Evolutionary conservation across 352 stramenopile species (phyloP), one percentile per base, ranked within the genome.

Genomic region (Phytophthora litchii): DNA sequence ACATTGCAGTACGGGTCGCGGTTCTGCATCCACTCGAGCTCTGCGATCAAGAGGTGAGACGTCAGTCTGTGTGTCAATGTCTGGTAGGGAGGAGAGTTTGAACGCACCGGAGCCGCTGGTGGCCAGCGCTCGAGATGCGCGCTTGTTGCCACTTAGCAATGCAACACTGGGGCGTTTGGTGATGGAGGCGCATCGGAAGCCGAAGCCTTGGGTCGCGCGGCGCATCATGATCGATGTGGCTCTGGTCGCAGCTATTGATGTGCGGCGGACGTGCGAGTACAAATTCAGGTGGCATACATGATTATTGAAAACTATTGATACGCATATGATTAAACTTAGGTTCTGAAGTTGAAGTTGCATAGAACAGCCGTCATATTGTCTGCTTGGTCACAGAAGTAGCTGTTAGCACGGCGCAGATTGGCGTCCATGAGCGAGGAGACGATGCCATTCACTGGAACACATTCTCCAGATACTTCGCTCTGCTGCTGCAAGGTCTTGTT

Each of bases 361-460:
- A 95, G 50, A 29, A 95, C 72, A 4, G 73, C 88, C 3, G 89
- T 96, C 85, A 95, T 96, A 66, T 97, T 97, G 74, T 97, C 88
- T 3, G 86, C 83, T 43, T 93, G 71, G 51, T 81, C 80, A n/a
- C 83, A 86, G 44, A 96, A 97, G 50, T 91, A 77, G 25, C 51
- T 60, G 10, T 69, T 67, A 2, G 88, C 85, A 7, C 83, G 78
- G 8, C 70, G 23, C 27, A 89, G 53, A 41, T 94, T 97, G 44
- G 61, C 65, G 4, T 68, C 25, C 78, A 96, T 84, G 36, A 96
- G 70, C 12, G 60, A 54, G 6, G 54, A 51, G 5, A 65, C 68
- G 3, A 80, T 61, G 2, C 44, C 55, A 35, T 86, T 67, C 14
- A 83, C 58, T 3, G 46, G 31, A 9, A 42, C n/a, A 20, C 14